Base-by-base conservation (phyloP, 768 basidiomycete genomes). In the Xerocomus spinulosus region DNA sequence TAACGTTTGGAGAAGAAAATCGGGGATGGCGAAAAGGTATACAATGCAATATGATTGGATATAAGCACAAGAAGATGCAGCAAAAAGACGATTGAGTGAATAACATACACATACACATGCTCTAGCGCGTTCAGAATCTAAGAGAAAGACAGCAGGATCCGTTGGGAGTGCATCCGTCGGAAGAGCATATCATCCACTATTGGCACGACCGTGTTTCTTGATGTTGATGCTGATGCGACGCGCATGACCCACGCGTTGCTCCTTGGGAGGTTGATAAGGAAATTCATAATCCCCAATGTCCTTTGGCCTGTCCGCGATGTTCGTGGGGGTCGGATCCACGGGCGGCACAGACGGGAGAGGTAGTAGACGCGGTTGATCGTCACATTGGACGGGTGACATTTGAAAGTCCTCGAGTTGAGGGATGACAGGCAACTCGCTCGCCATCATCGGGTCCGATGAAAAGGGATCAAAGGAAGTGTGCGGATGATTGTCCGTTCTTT, bases 171-270 rank as follows among this genome's bases (percentile, higher is more conserved):
- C 18, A 3, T 6, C 2, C 7, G 25, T n/a, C n/a, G n/a, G n/a
- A n/a, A n/a, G n/a, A n/a, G n/a, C n/a, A n/a, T n/a, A 24, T 63
- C 42, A 64, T 9, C 45, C 47, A 13, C 57, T 53, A 28, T 23
- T 37, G 13, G 37, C 24, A 4, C 52, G 46, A 47, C 14, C 25
- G 0, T 50, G 48, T 39, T 66, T 68, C 58, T 67, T 70, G 57
- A 71, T 47, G 34, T 60, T 50, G 48, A 73, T 66, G 48, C 68
- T 74, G 50, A 73, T 61, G 13, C 73, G 69, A 24, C 68, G 63
- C 12, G 69, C 66, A 33, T 74, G 72, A 5, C 73, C 73, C 2
- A 59, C 53, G n/a, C 51, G 60, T 48, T 67, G 64, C 34, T 57
- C 48, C 45, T 58, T 60, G 18, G 63, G 66, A 20, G 70, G 65